Evolutionary conservation across 1,139 yeast species (phyloP), one percentile per base, ranked within the genome.

Genomic region (Kodamaea anthophila): DNA sequence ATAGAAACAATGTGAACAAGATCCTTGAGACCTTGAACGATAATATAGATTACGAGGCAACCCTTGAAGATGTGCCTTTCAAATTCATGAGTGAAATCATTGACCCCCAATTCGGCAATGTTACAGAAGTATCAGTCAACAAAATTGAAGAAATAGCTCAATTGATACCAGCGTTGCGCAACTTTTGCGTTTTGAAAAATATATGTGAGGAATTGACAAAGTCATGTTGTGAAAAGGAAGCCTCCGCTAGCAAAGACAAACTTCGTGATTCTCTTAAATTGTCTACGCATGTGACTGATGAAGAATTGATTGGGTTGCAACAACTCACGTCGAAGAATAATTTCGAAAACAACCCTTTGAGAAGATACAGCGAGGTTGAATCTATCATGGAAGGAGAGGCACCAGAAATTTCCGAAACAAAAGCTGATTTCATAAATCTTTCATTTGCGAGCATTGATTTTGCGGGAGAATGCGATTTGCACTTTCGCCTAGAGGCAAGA

Each of bases 211-310:
- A n/a, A n/a, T n/a, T n/a, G n/a, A n/a, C n/a, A n/a, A n/a, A n/a
- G n/a, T n/a, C n/a, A n/a, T n/a, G n/a, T n/a, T n/a, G n/a, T n/a
- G n/a, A n/a, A n/a, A n/a, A n/a, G n/a, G n/a, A n/a, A n/a, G n/a
- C n/a, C n/a, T n/a, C n/a, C n/a, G n/a, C n/a, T n/a, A n/a, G n/a
- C n/a, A 57, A 51, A 31, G 46, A 49, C 25, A 60, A 52, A 35
- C 46, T 65, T 19, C 58, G 57, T 24, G 60, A 60, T 23, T 50
- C 69, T 1, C 49, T 65, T 20, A 60, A 59, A 34, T 43, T 65
- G 14, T 47, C 66, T 1, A 49, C 51, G 23, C 63, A 60, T 33
- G 61, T 58, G 5, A 55, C 65, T 0, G 67, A 64, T 33, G 69
- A 62, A 35, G 69, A 65, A 37, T 45, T 65, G 9, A 41, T 60